A percentile compares a stretch with the other conserved stretches of the same genome.
phyloP scores from a whole-genome alignment of 805 yeast species.

The Kazachstania psychrophila region DNA sequence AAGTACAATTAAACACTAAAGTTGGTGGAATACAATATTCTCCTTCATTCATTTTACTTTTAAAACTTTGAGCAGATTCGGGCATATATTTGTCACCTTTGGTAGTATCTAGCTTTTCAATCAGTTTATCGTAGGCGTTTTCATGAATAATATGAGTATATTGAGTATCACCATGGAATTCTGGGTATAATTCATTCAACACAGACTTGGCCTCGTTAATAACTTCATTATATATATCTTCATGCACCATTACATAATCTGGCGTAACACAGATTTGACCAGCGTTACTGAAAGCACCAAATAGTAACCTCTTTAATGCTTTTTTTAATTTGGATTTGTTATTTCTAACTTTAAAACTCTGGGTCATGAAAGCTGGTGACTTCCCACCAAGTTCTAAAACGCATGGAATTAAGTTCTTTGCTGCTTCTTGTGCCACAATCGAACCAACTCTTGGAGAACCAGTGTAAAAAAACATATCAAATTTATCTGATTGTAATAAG shows the following conservation, averaged over 20 bases:
- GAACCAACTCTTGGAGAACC: conserved; percentile 73
- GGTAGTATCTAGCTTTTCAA: conserved; percentile 36
- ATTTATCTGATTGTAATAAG: conserved; percentile 47
- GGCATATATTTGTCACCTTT: conserved; percentile 35
- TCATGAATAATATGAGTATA: conserved; percentile 56
- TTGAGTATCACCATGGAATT: conserved; percentile 30
- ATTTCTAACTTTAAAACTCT: conserved; percentile 36
- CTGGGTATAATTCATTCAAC: conserved; percentile 38
- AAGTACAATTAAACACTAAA: conserved; percentile 49
- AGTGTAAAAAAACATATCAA: conserved; percentile 79
- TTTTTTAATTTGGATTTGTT: conserved; percentile 23
- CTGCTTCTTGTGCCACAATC: conserved; percentile 71
- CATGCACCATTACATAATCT: conserved; percentile 71
- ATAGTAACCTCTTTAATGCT: conserved; percentile 54
- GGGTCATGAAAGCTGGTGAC: conserved; percentile 69
- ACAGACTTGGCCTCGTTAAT: conserved; percentile 34
- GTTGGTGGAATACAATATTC: conserved; percentile 63
- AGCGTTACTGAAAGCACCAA: conserved; percentile 71
- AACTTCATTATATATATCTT: conserved; percentile 44
- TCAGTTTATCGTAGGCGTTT: conserved; percentile 42
- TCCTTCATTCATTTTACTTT: conserved; percentile 6
- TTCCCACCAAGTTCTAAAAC: conserved; percentile 88
- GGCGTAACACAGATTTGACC: conserved; percentile 92
- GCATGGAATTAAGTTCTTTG: conserved; percentile 73
- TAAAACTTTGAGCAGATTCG: neutral